Conservation (phyloP, 1,284 basidiomycete genomes). For the Boletus hoseneyae region DNA sequence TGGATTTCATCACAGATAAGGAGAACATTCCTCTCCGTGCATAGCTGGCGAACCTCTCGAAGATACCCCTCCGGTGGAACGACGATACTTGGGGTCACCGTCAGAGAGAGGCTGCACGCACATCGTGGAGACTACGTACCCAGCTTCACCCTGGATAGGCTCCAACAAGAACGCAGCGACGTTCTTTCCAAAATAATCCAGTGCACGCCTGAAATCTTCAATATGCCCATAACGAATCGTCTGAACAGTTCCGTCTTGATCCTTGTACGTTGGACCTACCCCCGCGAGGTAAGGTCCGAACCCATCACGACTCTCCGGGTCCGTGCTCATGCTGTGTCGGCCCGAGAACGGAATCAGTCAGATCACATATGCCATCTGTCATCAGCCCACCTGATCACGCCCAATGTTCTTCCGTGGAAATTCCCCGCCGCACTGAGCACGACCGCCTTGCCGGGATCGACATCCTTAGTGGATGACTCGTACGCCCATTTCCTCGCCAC, state of each 20-base stretch:
- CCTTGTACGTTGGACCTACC: constrained; percentile 76
- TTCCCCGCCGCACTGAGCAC: constrained; percentile 89
- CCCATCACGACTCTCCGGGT: constrained; percentile 82
- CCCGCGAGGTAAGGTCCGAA: constrained; percentile 91
- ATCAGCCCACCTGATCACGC: constrained; percentile 68
- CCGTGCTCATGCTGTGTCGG: constrained; percentile 82
- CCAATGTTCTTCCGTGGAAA: constrained; percentile 95
- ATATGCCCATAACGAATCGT: constrained; percentile 81
- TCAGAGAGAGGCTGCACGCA: constrained; percentile 5
- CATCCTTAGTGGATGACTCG: constrained; percentile 72
- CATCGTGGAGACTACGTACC: constrained; percentile 49
- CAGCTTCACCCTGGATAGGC: constrained; percentile 98
- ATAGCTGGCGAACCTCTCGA: constrained; percentile 71
- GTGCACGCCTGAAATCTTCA: constrained; percentile 78
- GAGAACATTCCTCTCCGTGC: constrained; percentile 92
- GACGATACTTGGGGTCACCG: constrained; percentile 62
- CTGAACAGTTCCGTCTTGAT: constrained; percentile 45
- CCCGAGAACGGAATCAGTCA: constrained; percentile 10
- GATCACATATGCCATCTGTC: not conserved
- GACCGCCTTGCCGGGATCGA: constrained; percentile 66
- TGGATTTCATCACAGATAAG: constrained; percentile 98
- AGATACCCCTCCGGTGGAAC: constrained; percentile 93
- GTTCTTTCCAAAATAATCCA: constrained; percentile 80
- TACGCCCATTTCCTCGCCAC: constrained; percentile 93
- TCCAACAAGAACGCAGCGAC: constrained; percentile 95